Evolutionary conservation across 1,284 basidiomycete genomes (phyloP), one percentile per base, ranked within the genome.

Genomic region (Sphaerobolus stellatus): DNA sequence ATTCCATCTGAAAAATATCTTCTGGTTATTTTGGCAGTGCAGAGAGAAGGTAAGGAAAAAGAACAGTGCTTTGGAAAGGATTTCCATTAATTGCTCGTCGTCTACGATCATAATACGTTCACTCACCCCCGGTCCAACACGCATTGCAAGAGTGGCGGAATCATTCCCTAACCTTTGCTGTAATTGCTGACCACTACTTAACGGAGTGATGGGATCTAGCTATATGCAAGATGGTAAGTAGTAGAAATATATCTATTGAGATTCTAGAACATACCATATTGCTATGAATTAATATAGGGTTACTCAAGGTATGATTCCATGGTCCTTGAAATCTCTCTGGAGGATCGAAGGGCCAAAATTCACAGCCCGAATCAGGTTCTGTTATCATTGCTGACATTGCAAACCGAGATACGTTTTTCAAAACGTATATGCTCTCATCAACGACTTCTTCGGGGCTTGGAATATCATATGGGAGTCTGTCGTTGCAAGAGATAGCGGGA

Each of bases 81-180:
- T 24, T 14, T 41, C 22, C 20, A 27, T 43, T n/a, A 16, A 43
- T 28, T 11, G 34, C 24, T 36, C 18, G 18, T 24, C 18, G 11
- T 25, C 6, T 6, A 51, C 20, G 22, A 20, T 40, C 43, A 27
- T 49, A 25, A 16, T 45, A 41, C n/a, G 48, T 31, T 9, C 18
- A 62, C 62, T 38, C 48, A 69, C 68, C 16, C 67, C 67, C 5
- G 67, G 64, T 3, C 63, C 56, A 40, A 68, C 58, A 31, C 66
- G 64, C 4, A 70, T 45, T 2, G 68, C 53, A 6, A 67, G 48
- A 13, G 60, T 45, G 2, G 66, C 61, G 6, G 63, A 63, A 20
- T 61, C 52, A n/a, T n/a, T n/a, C 9, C 61, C 61, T 20, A 68
- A 58, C 8, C 58, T 44, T 25, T 61, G 50, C 18, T 63, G 50